A percentile compares a stretch with the other conserved stretches of the same genome.
phyloP scores from a whole-genome alignment of 176 grass and related monocot species.

The Lolium multiflorum region DNA sequence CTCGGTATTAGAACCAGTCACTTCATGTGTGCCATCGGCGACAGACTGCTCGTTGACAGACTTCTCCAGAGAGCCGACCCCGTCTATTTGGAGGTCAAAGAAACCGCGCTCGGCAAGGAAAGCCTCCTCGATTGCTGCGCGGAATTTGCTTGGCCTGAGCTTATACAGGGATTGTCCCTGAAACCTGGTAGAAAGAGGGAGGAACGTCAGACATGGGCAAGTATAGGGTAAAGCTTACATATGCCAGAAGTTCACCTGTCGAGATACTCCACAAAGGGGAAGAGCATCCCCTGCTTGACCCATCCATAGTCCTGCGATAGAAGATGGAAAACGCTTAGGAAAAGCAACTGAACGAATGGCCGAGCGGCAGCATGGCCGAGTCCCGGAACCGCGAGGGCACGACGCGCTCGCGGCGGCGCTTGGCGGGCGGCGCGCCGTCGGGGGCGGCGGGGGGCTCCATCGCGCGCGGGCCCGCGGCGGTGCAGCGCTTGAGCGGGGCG shows the following conservation, averaged over 20 bases:
- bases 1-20: conserved; percentile 65
- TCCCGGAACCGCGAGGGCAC: conserved; percentile 66
- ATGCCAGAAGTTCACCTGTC: conserved; percentile 54
- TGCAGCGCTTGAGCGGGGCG: conserved; percentile 69
- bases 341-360: background rate
- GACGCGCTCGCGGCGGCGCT: conserved; percentile 60
- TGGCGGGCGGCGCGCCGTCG: conserved; percentile 35
- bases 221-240: background rate
- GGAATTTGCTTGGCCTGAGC: conserved; percentile 67
- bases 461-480: conserved; percentile 39
- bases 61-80: conserved; percentile 37
- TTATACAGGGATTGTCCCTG: conserved; percentile 78
- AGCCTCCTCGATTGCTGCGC: conserved; percentile 85
- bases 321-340: too few species aligned
- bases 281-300: conserved; percentile 86
- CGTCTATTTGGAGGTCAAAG: conserved; percentile 56
- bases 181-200: conserved; percentile 58
- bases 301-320: conserved; percentile 79
- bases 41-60: conserved; percentile 49
- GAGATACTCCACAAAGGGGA: conserved; percentile 81
- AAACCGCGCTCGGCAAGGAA: conserved; percentile 80
- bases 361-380: conserved; percentile 29
- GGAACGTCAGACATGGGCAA: conserved; percentile 25
- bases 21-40: conserved; percentile 47
- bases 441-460: background rate